Conservation (phyloP, 257 asterid genomes). For the Solanum phureja region DNA sequence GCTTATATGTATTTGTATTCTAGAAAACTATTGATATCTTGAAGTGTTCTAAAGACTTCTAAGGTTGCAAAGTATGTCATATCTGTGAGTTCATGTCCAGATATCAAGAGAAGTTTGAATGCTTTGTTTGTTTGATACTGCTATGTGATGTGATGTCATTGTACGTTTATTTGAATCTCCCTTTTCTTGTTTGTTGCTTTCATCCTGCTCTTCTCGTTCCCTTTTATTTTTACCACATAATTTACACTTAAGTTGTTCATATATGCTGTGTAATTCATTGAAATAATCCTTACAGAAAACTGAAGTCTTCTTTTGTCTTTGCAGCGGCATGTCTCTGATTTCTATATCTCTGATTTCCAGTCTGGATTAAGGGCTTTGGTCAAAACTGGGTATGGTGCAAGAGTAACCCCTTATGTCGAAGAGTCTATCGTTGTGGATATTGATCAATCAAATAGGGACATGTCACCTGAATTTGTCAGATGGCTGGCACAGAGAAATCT, state of each 20-base stretch:
- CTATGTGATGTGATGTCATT: neutral
- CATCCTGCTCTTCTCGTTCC: neutral
- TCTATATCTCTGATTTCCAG: conserved; percentile 84
- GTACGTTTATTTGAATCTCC: neutral
- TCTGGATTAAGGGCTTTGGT: conserved; percentile 89
- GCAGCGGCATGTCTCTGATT: conserved; percentile 83
- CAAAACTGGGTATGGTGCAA: conserved; percentile 72
- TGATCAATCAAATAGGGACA: conserved; percentile 31
- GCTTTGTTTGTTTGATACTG: neutral
- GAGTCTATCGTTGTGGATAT: conserved; percentile 61
- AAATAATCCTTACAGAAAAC: neutral
- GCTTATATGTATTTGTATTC: neutral
- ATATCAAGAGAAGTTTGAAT: neutral
- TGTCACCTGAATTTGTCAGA: conserved; percentile 48
- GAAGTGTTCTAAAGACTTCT: neutral
- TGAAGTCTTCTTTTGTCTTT: neutral
- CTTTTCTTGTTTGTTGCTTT: neutral
- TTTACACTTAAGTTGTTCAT: neutral
- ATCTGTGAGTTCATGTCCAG: neutral
- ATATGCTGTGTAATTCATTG: neutral
- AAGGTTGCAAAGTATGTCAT: neutral
- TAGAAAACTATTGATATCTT: neutral
- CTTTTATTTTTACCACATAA: neutral
- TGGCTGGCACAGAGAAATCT: conserved; percentile 81
- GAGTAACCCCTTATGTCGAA: conserved; percentile 69